These are phyloP conservation scores for Pichia sp. DNA, from an alignment of 1,139 yeast genomes.

Conservation along the genomic window DNA sequence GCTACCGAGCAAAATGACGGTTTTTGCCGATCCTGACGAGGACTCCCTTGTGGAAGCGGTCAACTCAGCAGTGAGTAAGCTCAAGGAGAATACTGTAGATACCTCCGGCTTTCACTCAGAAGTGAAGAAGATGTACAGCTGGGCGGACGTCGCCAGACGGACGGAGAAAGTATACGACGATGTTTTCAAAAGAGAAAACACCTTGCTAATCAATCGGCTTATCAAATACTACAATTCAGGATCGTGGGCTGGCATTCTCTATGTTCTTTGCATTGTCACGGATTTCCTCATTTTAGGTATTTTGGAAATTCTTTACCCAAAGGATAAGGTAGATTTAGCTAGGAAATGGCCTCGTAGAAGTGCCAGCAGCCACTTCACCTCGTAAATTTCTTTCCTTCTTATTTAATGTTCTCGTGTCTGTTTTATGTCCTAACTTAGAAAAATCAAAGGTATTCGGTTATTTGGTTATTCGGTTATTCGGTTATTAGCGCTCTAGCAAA, in stretches of 20 bases:
- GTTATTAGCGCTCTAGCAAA: slow-evolving; percentile 6
- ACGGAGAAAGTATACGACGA: slow-evolving; percentile 78
- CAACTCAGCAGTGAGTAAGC: slow-evolving; percentile 54
- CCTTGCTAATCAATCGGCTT: slow-evolving; percentile 46
- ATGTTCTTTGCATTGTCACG: slow-evolving; percentile 71
- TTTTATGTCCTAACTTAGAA: not conserved
- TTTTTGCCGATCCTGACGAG: slow-evolving; percentile 83
- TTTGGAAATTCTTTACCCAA: slow-evolving; percentile 71
- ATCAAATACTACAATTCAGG: slow-evolving; percentile 71
- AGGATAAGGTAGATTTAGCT: slow-evolving; percentile 61
- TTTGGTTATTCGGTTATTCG: too few relatives aligned
- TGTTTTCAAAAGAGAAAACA: slow-evolving; percentile 32
- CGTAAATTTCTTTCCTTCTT: not conserved
- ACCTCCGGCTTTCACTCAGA: slow-evolving; percentile 75
- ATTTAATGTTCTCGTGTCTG: too few relatives aligned
- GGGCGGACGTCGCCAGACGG: slow-evolving; percentile 84
- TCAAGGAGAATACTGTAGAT: slow-evolving; percentile 58
- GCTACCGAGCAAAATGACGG: slow-evolving; percentile 88
- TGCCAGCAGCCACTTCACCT: slow-evolving; percentile 5
- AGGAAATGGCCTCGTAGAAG: slow-evolving; percentile 65
- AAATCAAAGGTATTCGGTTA: not conserved
- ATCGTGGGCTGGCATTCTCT: slow-evolving; percentile 77
- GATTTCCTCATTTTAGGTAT: slow-evolving; percentile 63
- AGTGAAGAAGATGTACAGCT: slow-evolving; percentile 80
- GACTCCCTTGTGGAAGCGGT: slow-evolving; percentile 73